phyloP scores from a whole-genome alignment of 805 yeast genomes.

The Millerozyma miso region DNA sequence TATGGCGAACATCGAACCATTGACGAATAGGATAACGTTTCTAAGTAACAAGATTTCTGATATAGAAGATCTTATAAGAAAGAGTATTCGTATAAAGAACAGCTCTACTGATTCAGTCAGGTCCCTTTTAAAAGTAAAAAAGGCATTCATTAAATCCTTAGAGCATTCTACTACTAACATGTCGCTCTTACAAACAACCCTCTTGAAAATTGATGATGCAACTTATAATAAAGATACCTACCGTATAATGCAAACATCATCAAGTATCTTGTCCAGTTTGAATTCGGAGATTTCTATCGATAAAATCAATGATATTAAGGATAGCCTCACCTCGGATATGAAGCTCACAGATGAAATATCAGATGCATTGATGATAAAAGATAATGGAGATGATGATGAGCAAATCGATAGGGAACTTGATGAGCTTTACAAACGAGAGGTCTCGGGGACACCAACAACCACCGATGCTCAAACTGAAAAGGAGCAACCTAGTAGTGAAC shows the following conservation, averaged over 20 bases:
- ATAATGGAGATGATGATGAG: slow-evolving; percentile 26
- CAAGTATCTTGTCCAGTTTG: slow-evolving; percentile 21
- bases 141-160: slow-evolving; percentile 13
- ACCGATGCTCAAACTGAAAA: not conserved
- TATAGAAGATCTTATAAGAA: slow-evolving; percentile 12
- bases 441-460: not conserved
- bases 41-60: slow-evolving; percentile 17
- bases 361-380: slow-evolving; percentile 16
- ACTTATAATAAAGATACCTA: slow-evolving; percentile 21
- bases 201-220: slow-evolving; percentile 35
- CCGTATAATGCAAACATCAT: slow-evolving; percentile 22
- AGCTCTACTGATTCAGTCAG: slow-evolving; percentile 2
- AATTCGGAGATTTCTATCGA: slow-evolving; percentile 24
- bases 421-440: slow-evolving; percentile 1
- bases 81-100: slow-evolving; percentile 14
- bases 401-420: slow-evolving; percentile 21
- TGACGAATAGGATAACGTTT: slow-evolving; percentile 14
- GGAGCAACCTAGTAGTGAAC: not conserved
- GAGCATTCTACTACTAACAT: slow-evolving; percentile 13
- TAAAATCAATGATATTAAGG: slow-evolving; percentile 25
- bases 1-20: slow-evolving; percentile 15
- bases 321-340: slow-evolving; percentile 15
- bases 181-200: slow-evolving; percentile 18
- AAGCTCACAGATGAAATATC: slow-evolving; percentile 21
- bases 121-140: slow-evolving; percentile 10